phyloP scores from a whole-genome alignment of 169 alveolate genomes.

The Plasmodium inui region DNA sequence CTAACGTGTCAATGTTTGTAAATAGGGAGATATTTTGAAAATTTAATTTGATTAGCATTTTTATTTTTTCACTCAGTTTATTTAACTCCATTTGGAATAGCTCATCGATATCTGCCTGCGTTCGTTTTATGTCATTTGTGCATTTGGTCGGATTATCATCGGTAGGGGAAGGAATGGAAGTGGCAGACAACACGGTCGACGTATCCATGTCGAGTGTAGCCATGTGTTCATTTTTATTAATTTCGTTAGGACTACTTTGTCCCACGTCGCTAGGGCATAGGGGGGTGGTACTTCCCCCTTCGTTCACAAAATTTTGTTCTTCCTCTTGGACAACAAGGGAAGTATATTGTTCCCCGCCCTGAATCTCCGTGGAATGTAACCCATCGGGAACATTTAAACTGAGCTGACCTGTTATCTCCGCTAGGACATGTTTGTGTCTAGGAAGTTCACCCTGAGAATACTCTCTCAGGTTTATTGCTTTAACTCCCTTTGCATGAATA shows the following conservation, averaged over 20 bases:
- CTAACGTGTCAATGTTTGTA: constrained; percentile 9
- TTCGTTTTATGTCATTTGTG: constrained; percentile 3
- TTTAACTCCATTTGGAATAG: constrained; percentile 37
- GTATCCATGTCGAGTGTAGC: not conserved
- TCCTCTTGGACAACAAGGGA: not conserved
- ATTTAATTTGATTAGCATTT: constrained; percentile 25
- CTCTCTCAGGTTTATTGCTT: not conserved
- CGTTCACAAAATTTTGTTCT: not conserved
- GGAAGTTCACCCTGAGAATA: not conserved
- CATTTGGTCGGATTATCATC: not conserved
- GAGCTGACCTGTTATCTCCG: not conserved
- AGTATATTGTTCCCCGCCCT: not conserved
- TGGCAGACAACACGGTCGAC: not conserved
- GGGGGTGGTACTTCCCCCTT: not conserved
- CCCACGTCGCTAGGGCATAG: not conserved
- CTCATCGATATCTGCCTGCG: constrained; percentile 35
- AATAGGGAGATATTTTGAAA: constrained; percentile 14
- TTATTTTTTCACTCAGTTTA: constrained; percentile 48
- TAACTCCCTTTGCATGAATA: constrained; percentile 14
- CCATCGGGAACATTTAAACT: not conserved
- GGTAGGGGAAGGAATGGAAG: not conserved
- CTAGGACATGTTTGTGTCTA: not conserved
- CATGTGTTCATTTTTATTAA: not conserved
- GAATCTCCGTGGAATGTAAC: not conserved
- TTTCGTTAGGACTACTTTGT: not conserved